A percentile compares a stretch with the other conserved stretches of the same genome.
These are phyloP conservation scores for Colletotrichum orbiculare DNA, from an alignment of 2,329 filamentous ascomycete genomes.

Conservation along the genomic window DNA sequence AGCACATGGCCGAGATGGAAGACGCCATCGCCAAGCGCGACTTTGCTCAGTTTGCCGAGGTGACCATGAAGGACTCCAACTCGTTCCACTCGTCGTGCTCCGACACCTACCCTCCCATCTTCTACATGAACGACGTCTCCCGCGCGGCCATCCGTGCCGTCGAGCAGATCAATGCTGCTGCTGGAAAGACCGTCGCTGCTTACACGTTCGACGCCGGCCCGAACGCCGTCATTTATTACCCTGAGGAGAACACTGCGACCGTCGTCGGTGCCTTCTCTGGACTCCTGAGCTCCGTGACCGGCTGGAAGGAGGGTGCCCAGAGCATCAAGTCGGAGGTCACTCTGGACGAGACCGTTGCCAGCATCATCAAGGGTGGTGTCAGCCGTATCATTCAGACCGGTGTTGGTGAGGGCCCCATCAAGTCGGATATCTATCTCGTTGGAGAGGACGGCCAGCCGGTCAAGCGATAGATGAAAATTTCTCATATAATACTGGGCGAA, in stretches of 20 bases:
- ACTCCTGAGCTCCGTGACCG: constrained; percentile 71
- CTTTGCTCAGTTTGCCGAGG: constrained; percentile 86
- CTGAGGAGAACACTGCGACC: constrained; percentile 77
- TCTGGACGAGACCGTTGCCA: constrained; percentile 73
- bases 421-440: constrained; percentile 81
- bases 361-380: constrained; percentile 79
- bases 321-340: constrained; percentile 65
- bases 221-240: constrained; percentile 96
- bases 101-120: constrained; percentile 96
- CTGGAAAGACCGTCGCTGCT: constrained; percentile 83
- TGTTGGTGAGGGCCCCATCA: constrained; percentile 89
- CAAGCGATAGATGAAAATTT: constrained; percentile 40
- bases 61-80: constrained; percentile 98
- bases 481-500: neutral
- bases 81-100: constrained; percentile 95
- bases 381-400: constrained; percentile 90
- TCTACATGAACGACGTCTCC: constrained; percentile 97
- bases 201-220: constrained; percentile 99
- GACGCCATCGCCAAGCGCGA: constrained; percentile 80
- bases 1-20: constrained; percentile 87
- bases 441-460: constrained; percentile 70
- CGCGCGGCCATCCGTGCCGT: constrained; percentile 88
- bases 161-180: constrained; percentile 85
- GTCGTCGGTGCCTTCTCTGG: constrained; percentile 84
- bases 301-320: constrained; percentile 74